Evolutionary conservation across 306 rosid genomes (phyloP), one percentile per base, ranked within the genome.

Genomic region (Malus fusca): DNA sequence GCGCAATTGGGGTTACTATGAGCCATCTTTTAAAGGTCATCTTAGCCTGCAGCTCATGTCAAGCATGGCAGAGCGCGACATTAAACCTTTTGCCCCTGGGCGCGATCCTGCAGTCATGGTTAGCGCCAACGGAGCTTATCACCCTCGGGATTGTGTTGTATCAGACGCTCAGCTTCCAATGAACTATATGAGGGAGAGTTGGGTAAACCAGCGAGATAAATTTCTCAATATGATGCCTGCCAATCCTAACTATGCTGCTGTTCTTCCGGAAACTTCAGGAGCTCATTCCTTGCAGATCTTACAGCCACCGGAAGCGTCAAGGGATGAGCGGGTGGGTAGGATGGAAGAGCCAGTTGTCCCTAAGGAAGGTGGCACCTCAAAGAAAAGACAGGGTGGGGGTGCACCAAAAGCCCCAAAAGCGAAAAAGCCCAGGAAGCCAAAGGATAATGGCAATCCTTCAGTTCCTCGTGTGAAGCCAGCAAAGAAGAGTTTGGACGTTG

Each of bases 1-100:
- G 91, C 88, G 95, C 76, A 91, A 92, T 78, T 94, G 98, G 98
- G 96, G 97, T 65, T 94, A 88, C 72, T 94, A 92, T 84, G 98
- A 94, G 78, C 88, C 97, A 53, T 81, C 97, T 31, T 89, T 88
- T 74, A 94, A 90, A 73, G 91, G 93, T 17, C 96, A 92, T 79
- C 97, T 92, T 40, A 91, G 97, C 62, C 90, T 94, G 74, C 97
- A 92, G 87, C 98, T 94, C 77, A 90, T 94, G 96, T 85, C 98
- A 56, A 82, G 87, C 68, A 91, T 94, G 85, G 81, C 82, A 14
- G 97, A 94, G 73, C 91, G 89, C 6, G 98, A 90, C 80, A 81
- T 88, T 1, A 94, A 94, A 51, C 75, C 93, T 28, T 92, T 78
- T 84, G 61, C 88, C 28, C 84, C 91, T 4, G 97, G 93, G 52